phyloP scores from a whole-genome alignment of 2,329 filamentous ascomycete species.

The Fusarium caatingaense region DNA sequence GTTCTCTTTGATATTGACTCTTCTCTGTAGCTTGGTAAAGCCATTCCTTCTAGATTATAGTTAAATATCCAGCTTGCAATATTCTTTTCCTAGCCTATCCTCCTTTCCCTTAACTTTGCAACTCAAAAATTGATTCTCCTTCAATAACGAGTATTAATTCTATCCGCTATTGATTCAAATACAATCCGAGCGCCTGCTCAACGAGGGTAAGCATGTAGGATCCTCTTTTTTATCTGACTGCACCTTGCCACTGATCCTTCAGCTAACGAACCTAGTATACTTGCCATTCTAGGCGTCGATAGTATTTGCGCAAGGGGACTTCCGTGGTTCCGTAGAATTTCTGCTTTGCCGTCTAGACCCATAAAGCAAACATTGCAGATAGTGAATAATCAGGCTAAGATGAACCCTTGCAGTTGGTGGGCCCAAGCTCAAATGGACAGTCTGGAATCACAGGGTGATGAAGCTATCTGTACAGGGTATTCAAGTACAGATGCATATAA shows the following conservation, averaged over 20 bases:
- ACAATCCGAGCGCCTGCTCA: not conserved
- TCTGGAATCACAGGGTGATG: fast-evolving
- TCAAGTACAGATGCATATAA: fast-evolving
- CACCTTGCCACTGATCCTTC: not conserved
- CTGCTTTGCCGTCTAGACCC: not conserved
- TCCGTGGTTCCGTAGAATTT: not conserved
- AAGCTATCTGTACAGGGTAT: not conserved
- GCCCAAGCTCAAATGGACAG: too few species aligned
- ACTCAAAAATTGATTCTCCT: fast-evolving
- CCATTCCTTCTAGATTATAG: fast-evolving
- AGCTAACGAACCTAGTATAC: not conserved
- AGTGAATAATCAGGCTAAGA: not conserved
- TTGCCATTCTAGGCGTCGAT: not conserved
- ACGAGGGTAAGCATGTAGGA: not conserved
- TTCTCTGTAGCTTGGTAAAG: not conserved
- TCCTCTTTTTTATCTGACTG: not conserved
- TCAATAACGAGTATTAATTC: not conserved
- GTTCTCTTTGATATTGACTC: fast-evolving
- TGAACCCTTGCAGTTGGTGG: too few species aligned
- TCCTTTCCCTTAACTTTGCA: fast-evolving
- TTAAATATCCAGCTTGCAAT: fast-evolving
- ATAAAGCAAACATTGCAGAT: not conserved
- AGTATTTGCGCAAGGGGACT: not conserved
- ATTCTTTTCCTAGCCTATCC: fast-evolving
- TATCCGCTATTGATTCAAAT: too few species aligned